Conservation (phyloP, 1,284 basidiomycete species). For the Sporisorium iseilematis-ciliati region DNA sequence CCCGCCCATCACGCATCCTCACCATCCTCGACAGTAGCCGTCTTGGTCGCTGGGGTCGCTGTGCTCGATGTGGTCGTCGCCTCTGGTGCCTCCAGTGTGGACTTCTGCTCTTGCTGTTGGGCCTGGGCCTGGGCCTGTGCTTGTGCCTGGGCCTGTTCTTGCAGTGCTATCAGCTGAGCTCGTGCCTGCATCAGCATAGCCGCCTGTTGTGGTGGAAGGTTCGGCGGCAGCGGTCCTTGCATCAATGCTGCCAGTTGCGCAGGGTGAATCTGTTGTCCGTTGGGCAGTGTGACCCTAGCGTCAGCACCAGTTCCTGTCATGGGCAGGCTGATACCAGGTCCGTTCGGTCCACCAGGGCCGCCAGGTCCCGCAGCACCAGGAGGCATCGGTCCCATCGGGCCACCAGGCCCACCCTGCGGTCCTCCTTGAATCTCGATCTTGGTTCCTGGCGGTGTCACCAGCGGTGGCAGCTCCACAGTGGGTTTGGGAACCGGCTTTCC, state of each 20-base stretch:
- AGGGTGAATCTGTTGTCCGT: constrained; percentile 42
- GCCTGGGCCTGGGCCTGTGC: constrained; percentile 14
- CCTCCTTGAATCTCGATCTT: constrained; percentile 56
- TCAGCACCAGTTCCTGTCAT: constrained; percentile 42
- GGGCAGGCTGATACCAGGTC: constrained; percentile 38
- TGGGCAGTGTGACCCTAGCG: constrained; percentile 37
- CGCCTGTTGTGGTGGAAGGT: constrained; percentile 47
- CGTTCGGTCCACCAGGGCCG: constrained; percentile 19
- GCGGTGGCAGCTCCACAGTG: constrained; percentile 57
- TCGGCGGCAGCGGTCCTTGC: constrained; percentile 49
- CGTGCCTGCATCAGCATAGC: constrained; percentile 48
- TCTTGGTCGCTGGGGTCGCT: constrained; percentile 4
- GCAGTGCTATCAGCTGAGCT: constrained; percentile 35
- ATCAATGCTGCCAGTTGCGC: constrained; percentile 41
- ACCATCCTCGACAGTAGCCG: constrained; percentile 33
- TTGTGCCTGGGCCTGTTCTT: constrained; percentile 35
- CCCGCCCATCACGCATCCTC: constrained; percentile 21
- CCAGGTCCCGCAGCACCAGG: constrained; percentile 11
- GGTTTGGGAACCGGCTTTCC: constrained; percentile 60
- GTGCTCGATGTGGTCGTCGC: background rate
- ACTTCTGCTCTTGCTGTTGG: constrained; percentile 5
- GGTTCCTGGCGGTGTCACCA: constrained; percentile 63
- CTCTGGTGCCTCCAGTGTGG: background rate
- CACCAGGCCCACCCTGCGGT: constrained; percentile 9
- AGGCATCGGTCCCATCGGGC: constrained; percentile 11